phyloP scores from a whole-genome alignment of 495 filamentous ascomycete genomes.

The Jackrogersella multiformis region DNA sequence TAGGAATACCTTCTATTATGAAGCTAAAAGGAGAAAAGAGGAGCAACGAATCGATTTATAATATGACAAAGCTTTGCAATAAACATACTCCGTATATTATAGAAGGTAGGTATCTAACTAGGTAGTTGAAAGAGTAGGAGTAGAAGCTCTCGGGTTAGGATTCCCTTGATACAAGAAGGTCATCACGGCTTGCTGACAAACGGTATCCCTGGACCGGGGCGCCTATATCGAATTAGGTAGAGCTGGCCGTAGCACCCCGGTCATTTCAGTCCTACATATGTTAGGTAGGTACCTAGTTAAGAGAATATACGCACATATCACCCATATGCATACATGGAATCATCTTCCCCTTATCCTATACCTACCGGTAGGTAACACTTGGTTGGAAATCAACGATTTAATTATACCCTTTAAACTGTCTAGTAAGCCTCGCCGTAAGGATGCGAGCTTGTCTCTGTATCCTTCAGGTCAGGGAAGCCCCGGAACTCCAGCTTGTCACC shows the following conservation, averaged over 20 bases:
- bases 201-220: neutral
- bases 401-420: neutral
- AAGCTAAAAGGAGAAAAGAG: neutral
- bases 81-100: too few species aligned
- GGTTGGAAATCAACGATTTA: too few species aligned
- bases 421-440: constrained; percentile 28
- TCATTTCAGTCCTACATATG: too few species aligned
- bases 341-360: neutral
- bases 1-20: neutral
- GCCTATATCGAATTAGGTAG: neutral
- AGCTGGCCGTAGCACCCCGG: too few species aligned
- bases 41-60: neutral
- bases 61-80: neutral
- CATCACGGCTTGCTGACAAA: neutral
- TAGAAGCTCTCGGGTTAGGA: too few species aligned
- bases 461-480: constrained; percentile 7
- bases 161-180: too few species aligned
- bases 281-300: too few species aligned
- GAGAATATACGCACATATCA: too few species aligned
- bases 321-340: too few species aligned
- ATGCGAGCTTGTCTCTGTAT: constrained; percentile 4
- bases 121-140: too few species aligned
- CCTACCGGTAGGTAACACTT: neutral
- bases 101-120: too few species aligned
- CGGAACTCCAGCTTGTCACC: constrained; percentile 28